Evolutionary conservation across 805 yeast species (phyloP), one percentile per base, ranked within the genome.

Genomic region (Hanseniaspora osmophila): DNA sequence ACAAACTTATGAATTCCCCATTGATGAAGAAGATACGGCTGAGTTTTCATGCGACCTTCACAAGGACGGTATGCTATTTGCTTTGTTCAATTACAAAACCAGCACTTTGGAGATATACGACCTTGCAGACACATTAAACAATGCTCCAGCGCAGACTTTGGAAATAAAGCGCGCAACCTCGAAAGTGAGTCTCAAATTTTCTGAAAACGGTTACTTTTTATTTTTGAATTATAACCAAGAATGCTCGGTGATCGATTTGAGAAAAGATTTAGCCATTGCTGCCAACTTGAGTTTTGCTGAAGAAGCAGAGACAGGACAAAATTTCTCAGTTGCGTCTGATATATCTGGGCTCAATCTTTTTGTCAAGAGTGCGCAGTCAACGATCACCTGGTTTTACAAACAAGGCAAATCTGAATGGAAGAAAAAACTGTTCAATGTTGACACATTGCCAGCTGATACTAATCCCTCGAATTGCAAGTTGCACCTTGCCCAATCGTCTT

Each of bases 11-110:
- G 6, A n/a, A 3, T n/a, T 37, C 4, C 18, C 18, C 6, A 5
- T 6, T 18, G 3, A 4, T 29, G 30, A 9, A 19, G 5, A 6
- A 6, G n/a, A 38, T 12, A 15, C 30, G n/a, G 30, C 10, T 6
- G 7, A 16, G 10, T 15, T 11, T 16, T 19, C 13, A 18, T 38
- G 41, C 5, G 55, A 52, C 17, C 38, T 63, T 15, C 72, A 68
- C 48, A 62, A 60, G 37, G 72, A 68, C 51, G 71, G 71, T 5
- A 42, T 59, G 3, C 43, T 67, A 18, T 40, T 66, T 10, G 66
- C 67, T 6, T 41, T 59, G 27, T 52, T 43, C 7, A 43, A 43
- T 22, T 39, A 22, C 7, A 18, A 37, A 15, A 27, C 43, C 5
- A 43, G 40, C 42, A 40, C 43, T n/a, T 35, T 57, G 16, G 37